Percentiles rank a stretch among this genome's conserved stretches.
These are phyloP conservation scores for Cyberlindnera petersonii DNA, from an alignment of 805 yeast species.

Conservation along the genomic window DNA sequence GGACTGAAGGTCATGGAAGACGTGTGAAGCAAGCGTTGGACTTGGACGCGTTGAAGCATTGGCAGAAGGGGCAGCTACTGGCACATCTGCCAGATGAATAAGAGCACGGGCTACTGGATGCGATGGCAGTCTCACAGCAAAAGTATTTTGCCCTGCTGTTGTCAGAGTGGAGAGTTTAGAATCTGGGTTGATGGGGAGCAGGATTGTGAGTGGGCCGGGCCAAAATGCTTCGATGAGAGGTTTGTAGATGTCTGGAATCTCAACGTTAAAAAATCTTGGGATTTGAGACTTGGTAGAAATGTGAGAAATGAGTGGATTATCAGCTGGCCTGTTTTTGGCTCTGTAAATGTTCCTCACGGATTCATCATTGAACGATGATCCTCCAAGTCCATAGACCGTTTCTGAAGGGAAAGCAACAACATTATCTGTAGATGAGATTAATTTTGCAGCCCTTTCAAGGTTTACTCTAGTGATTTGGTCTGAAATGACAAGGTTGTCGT, in stretches of 20 bases:
- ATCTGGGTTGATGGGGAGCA: slow-evolving; percentile 54
- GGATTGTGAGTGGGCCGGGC: slow-evolving; percentile 95
- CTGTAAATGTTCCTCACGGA: slow-evolving; percentile 73
- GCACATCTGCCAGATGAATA: slow-evolving; percentile 77
- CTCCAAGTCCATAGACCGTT: slow-evolving; percentile 95
- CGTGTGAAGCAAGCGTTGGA: slow-evolving; percentile 87
- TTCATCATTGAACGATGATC: slow-evolving; percentile 69
- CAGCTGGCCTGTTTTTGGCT: slow-evolving; percentile 93
- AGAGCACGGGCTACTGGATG: slow-evolving; percentile 89
- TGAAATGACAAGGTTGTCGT: slow-evolving; percentile 37
- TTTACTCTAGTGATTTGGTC: slow-evolving; percentile 51
- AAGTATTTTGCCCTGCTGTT: slow-evolving; percentile 84
- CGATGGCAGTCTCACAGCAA: slow-evolving; percentile 86
- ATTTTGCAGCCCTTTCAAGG: slow-evolving; percentile 54
- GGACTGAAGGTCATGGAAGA: slow-evolving; percentile 71
- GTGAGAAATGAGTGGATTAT: slow-evolving; percentile 91
- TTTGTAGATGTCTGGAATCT: slow-evolving; percentile 65
- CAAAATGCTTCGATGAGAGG: slow-evolving; percentile 67
- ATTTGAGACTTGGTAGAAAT: slow-evolving; percentile 76
- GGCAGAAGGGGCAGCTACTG: slow-evolving; percentile 97
- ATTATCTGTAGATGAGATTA: slow-evolving; percentile 45
- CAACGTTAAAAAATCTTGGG: slow-evolving; percentile 47
- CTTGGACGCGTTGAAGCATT: slow-evolving; percentile 95
- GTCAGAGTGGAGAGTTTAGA: slow-evolving; percentile 65
- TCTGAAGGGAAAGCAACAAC: slow-evolving; percentile 96